These are phyloP conservation scores for Trametes polyzona DNA, from an alignment of 1,284 basidiomycete species.

Conservation along the genomic window DNA sequence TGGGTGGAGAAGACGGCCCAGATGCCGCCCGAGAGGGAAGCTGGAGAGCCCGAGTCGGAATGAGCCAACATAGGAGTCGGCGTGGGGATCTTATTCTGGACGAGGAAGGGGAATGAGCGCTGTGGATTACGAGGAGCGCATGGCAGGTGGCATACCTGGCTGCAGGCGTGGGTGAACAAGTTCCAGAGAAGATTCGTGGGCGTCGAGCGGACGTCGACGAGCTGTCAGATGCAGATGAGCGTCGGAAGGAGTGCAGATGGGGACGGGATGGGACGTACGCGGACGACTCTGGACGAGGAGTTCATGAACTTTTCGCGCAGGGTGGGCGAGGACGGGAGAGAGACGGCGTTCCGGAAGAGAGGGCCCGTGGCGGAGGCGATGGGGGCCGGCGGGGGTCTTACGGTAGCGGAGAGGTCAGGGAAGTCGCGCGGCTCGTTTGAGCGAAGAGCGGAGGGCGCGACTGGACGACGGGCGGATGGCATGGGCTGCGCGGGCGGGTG, in stretches of 20 bases:
- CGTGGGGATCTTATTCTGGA: constrained; percentile 5
- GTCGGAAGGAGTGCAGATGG: neutral
- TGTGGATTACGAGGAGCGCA: neutral
- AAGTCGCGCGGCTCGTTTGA: constrained; percentile 12
- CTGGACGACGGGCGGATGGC: constrained; percentile 1
- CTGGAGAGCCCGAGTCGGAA: neutral
- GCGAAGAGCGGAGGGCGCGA: neutral
- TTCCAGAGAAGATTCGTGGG: constrained; percentile 24
- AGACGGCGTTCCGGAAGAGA: constrained; percentile 11
- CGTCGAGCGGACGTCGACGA: constrained; percentile 20
- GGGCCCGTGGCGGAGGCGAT: constrained; percentile 1
- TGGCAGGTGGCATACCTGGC: constrained; percentile 12
- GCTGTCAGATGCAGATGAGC: constrained; percentile 7
- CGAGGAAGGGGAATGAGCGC: neutral
- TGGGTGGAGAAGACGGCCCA: constrained; percentile 19
- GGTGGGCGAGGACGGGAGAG: constrained; percentile 17
- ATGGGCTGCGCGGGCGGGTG: constrained; percentile 10
- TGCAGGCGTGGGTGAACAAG: constrained; percentile 21
- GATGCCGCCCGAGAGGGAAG: constrained; percentile 1
- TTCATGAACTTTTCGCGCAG: constrained; percentile 12
- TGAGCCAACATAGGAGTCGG: constrained; percentile 15
- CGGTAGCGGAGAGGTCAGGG: constrained; percentile 7
- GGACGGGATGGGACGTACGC: constrained; percentile 5
- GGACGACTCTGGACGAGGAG: constrained; percentile 14
- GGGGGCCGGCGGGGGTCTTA: constrained; percentile 5